phyloP scores from a whole-genome alignment of 2,329 filamentous ascomycete genomes.

The Aspergillus japonicus region DNA sequence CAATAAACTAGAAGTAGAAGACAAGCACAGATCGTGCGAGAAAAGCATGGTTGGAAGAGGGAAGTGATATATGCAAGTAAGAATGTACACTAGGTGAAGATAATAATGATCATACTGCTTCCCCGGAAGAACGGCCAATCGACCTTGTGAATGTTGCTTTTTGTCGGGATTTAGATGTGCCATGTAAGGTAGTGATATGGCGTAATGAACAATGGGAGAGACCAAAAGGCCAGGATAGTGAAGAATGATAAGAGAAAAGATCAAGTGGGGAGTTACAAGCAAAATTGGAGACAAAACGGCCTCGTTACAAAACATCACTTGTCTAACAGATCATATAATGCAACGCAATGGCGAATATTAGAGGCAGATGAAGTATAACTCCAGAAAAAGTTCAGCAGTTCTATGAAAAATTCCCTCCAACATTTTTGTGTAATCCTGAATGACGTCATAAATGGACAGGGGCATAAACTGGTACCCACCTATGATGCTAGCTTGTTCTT shows the following conservation, averaged over 20 bases:
- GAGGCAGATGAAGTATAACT: conserved; percentile 12
- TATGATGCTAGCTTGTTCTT: conserved; percentile 14
- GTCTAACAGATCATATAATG: conserved; percentile 16
- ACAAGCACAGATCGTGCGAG: not conserved
- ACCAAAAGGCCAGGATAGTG: not conserved
- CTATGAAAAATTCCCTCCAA: conserved; percentile 23
- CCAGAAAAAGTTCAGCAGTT: conserved; percentile 20
- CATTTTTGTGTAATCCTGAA: conserved; percentile 15
- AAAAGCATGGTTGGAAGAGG: not conserved
- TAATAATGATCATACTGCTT: not conserved
- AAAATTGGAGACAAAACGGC: not conserved
- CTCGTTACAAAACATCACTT: not conserved
- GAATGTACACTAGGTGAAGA: not conserved
- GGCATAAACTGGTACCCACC: conserved; percentile 15
- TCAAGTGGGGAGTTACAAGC: not conserved
- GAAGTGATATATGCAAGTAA: not conserved
- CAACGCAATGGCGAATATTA: conserved; percentile 10
- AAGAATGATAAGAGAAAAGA: not conserved
- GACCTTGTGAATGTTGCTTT: not conserved
- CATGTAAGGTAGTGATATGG: no score
- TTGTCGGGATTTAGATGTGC: not conserved
- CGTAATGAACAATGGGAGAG: not conserved
- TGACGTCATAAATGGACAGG: conserved; percentile 9
- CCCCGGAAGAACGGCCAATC: not conserved
- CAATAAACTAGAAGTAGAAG: not conserved